These are phyloP conservation scores for Forsythia suspensa DNA, from an alignment of 257 asterid species.

Conservation along the genomic window DNA sequence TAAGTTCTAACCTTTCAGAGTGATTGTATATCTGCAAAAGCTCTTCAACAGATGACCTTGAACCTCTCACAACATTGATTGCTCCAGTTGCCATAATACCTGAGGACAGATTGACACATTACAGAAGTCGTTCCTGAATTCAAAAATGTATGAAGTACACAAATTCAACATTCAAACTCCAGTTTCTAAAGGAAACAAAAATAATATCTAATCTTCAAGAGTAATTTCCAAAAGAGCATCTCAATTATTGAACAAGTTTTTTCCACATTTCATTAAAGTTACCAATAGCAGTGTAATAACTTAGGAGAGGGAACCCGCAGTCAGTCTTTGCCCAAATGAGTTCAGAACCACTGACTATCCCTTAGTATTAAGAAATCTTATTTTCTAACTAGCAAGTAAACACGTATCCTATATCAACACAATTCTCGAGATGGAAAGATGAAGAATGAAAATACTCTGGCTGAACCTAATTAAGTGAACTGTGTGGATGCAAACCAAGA, in stretches of 20 bases:
- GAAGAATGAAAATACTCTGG: not conserved
- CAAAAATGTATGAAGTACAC: not conserved
- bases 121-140: constrained; percentile 8
- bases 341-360: not conserved
- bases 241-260: not conserved
- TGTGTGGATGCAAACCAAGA: not conserved
- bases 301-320: not conserved
- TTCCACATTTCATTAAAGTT: constrained; percentile 2
- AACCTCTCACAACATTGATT: constrained; percentile 86
- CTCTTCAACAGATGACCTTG: constrained; percentile 87
- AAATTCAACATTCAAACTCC: constrained; percentile 8
- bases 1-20: constrained; percentile 92
- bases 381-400: not conserved
- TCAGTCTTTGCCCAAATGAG: not conserved
- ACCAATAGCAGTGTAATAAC: not conserved
- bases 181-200: not conserved
- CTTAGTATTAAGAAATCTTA: not conserved
- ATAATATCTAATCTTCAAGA: constrained; percentile 11
- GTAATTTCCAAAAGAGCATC: not conserved
- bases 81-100: constrained; percentile 98
- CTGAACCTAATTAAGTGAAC: not conserved
- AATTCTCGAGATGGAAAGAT: not conserved
- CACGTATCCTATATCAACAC: not conserved
- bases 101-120: constrained; percentile 35
- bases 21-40: constrained; percentile 84